phyloP scores from a whole-genome alignment of 2,329 filamentous ascomycete genomes.

The Tolypocladium endophyticum region DNA sequence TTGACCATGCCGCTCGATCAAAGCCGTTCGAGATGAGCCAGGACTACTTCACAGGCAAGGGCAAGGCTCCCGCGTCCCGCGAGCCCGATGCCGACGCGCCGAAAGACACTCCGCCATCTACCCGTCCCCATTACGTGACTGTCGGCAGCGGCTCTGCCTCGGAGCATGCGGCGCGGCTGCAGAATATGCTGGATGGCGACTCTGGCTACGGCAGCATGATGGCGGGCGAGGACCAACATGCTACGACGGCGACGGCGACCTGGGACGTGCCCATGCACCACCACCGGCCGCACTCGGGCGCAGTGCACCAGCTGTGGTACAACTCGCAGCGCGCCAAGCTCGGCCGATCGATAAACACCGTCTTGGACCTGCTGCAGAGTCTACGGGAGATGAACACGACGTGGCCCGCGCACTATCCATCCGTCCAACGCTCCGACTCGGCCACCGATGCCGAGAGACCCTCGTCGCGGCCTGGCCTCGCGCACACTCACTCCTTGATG shows the following conservation, averaged over 20 bases:
- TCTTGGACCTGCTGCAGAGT: conserved; percentile 71
- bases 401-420: conserved; percentile 94
- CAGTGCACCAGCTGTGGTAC: conserved; percentile 88
- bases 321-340: conserved; percentile 84
- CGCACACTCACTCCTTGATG: conserved; percentile 52
- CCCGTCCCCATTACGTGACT: conserved; percentile 66
- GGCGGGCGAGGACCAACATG: conserved; percentile 47
- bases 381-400: conserved; percentile 81
- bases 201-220: conserved; percentile 86
- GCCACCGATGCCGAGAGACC: conserved; percentile 28
- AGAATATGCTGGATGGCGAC: conserved; percentile 73
- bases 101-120: conserved; percentile 15
- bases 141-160: conserved; percentile 76
- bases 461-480: conserved; percentile 49
- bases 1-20: conserved; percentile 24
- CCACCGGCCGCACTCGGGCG: conserved; percentile 53
- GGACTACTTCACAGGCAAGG: conserved; percentile 45
- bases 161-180: conserved; percentile 69
- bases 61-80: conserved; percentile 31
- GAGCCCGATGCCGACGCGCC: conserved; percentile 18
- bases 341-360: conserved; percentile 77
- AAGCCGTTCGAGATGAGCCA: conserved; percentile 43
- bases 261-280: conserved; percentile 34
- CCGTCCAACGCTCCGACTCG: conserved; percentile 54
- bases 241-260: conserved; percentile 12